Conservation (phyloP, 2,329 filamentous ascomycete genomes). For the Aspergillus sp. region DNA sequence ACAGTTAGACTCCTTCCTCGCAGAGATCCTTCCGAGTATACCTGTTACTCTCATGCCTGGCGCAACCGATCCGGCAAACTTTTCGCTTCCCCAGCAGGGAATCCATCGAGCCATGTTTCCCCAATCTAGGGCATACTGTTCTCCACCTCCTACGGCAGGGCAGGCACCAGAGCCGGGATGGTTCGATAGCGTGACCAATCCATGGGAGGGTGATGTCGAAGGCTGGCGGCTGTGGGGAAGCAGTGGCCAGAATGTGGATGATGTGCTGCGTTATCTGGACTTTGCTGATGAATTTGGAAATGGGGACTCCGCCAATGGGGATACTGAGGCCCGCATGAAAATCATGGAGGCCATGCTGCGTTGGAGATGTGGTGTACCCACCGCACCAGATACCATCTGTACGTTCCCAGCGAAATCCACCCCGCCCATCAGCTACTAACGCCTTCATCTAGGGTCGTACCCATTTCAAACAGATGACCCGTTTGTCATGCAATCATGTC, state of each 20-base stretch:
- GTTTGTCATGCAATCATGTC: slow-evolving; percentile 80
- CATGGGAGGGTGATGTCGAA: slow-evolving; percentile 86
- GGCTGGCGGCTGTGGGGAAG: slow-evolving; percentile 86
- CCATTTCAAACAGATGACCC: slow-evolving; percentile 93
- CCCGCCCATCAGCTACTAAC: slow-evolving; percentile 11
- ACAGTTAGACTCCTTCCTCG: slow-evolving; percentile 79
- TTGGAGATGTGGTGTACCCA: slow-evolving; percentile 89
- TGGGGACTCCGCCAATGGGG: slow-evolving; percentile 23
- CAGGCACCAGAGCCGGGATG: slow-evolving; percentile 59
- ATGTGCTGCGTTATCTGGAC: slow-evolving; percentile 87
- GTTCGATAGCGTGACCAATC: slow-evolving; percentile 89
- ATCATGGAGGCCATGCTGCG: slow-evolving; percentile 95
- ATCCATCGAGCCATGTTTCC: slow-evolving; percentile 93
- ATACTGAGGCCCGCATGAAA: slow-evolving; percentile 69
- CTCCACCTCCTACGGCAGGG: slow-evolving; percentile 34
- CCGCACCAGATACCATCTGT: slow-evolving; percentile 94
- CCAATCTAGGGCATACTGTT: slow-evolving; percentile 64
- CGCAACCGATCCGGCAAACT: slow-evolving; percentile 79
- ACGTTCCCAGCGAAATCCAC: slow-evolving; percentile 39
- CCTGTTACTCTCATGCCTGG: slow-evolving; percentile 89
- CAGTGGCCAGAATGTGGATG: slow-evolving; percentile 88
- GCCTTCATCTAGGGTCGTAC: slow-evolving; percentile 69
- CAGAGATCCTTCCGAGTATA: slow-evolving; percentile 76
- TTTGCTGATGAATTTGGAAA: slow-evolving; percentile 31
- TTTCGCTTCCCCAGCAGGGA: slow-evolving; percentile 86